phyloP scores from a whole-genome alignment of 805 yeast species.

The Candida berthetii region DNA sequence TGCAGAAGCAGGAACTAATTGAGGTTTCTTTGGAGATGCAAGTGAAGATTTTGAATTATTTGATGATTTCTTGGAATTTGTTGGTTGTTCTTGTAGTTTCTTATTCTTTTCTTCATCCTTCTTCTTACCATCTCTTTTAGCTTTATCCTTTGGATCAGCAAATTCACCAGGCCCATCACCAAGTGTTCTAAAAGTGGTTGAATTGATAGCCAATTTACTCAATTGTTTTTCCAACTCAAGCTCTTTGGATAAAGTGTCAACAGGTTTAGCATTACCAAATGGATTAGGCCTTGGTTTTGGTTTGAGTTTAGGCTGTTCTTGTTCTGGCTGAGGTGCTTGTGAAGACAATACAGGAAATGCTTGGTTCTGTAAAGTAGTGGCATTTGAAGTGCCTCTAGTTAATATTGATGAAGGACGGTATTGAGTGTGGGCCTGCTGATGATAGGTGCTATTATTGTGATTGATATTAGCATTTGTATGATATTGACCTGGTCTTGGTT shows the following conservation, averaged over 20 bases:
- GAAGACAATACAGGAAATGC: conserved; percentile 2
- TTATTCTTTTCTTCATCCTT: not conserved
- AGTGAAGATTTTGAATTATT: not conserved
- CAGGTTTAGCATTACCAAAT: conserved; percentile 83
- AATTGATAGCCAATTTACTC: conserved; percentile 35
- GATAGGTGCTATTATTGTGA: not conserved
- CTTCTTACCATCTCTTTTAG: not conserved
- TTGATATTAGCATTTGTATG: not conserved
- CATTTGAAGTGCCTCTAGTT: not conserved
- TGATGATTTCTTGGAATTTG: not conserved
- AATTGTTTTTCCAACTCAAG: conserved; percentile 53
- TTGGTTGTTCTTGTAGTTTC: not conserved
- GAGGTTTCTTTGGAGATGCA: conserved; percentile 1
- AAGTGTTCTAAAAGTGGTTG: conserved; percentile 28
- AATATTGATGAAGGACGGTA: conserved; percentile 6
- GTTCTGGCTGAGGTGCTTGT: conserved; percentile 7
- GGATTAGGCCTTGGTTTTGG: conserved; percentile 50
- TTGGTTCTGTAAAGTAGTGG: not conserved
- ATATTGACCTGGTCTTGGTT: not conserved
- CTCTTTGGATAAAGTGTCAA: conserved; percentile 63
- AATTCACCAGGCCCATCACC: conserved; percentile 7
- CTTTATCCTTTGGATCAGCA: not conserved
- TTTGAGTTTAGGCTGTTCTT: conserved; percentile 14
- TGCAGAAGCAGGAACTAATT: conserved; percentile 7
- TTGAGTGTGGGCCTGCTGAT: no score